Conservation (phyloP, 2,329 filamentous ascomycete genomes). For the Orbilia quercus region DNA sequence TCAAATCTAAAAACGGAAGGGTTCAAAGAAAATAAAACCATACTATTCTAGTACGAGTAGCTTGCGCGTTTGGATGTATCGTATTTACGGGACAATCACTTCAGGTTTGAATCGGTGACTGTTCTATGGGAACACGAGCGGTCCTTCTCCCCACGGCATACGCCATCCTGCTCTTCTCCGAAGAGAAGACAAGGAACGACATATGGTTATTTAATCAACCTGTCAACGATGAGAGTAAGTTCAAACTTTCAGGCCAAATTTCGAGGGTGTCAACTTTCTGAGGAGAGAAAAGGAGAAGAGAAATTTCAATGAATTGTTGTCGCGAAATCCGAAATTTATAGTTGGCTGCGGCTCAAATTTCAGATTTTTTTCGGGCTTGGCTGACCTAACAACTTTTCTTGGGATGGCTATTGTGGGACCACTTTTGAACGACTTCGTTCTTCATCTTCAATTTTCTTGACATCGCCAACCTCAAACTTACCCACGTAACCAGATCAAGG, state of each 20-base stretch:
- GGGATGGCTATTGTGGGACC: slow-evolving; percentile 22
- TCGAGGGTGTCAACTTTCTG: slow-evolving; percentile 57
- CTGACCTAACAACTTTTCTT: slow-evolving; percentile 11
- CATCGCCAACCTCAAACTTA: slow-evolving; percentile 11
- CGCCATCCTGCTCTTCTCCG: slow-evolving; percentile 2
- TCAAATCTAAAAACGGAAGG: slow-evolving; percentile 38
- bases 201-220: slow-evolving; percentile 45
- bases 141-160: slow-evolving; percentile 54
- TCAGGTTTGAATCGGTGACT: slow-evolving; percentile 54
- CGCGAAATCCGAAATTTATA: slow-evolving; percentile 40
- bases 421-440: slow-evolving; percentile 18
- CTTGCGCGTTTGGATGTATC: slow-evolving; percentile 34
- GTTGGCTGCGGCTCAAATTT: slow-evolving; percentile 5
- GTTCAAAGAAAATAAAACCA: slow-evolving; percentile 16
- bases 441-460: slow-evolving; percentile 6
- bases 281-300: slow-evolving; percentile 50
- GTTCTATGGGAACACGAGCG: slow-evolving; percentile 56
- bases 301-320: slow-evolving; percentile 6
- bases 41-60: too few species aligned
- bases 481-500: neutral
- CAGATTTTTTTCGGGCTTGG: slow-evolving; percentile 23
- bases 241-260: slow-evolving; percentile 56
- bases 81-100: slow-evolving; percentile 57
- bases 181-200: slow-evolving; percentile 10
- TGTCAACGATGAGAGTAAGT: slow-evolving; percentile 31